Evolutionary conservation across 176 grass and related monocot species (phyloP).

Genomic region (Oryza longistaminata): DNA sequence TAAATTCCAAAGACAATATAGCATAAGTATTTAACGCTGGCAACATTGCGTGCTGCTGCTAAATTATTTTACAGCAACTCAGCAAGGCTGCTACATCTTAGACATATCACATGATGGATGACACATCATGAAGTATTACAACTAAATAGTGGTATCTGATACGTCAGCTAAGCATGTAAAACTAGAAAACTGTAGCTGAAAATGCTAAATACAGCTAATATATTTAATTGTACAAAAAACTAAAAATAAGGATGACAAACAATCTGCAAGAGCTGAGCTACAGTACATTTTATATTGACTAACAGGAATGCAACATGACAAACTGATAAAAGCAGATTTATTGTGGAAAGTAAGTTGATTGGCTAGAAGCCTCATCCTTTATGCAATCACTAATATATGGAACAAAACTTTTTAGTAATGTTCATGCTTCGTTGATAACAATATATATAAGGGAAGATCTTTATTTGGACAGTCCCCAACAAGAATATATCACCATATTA

Average conservation of each 20-base stretch:
- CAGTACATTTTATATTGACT: not conserved
- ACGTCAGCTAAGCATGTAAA: not conserved
- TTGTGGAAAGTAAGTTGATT: not conserved
- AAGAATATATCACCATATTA: no score
- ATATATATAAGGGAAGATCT: not conserved
- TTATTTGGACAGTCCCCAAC: not conserved
- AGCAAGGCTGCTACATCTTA: not conserved
- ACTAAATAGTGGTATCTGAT: not conserved
- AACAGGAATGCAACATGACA: not conserved
- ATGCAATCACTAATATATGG: not conserved
- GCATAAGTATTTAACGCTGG: not conserved
- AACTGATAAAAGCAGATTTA: not conserved
- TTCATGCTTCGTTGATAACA: not conserved
- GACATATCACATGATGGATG: not conserved
- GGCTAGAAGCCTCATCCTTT: not conserved
- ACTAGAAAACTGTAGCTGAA: not conserved
- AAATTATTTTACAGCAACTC: not conserved
- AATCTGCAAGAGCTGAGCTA: not conserved
- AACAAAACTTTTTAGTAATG: not conserved
- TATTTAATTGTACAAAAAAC: not conserved
- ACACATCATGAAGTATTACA: not conserved
- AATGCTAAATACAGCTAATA: not conserved
- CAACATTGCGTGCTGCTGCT: not conserved
- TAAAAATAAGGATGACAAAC: not conserved
- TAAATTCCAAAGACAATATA: not conserved